These are phyloP conservation scores for Kodamaea fungicola DNA, from an alignment of 1,139 yeast species.

Conservation along the genomic window DNA sequence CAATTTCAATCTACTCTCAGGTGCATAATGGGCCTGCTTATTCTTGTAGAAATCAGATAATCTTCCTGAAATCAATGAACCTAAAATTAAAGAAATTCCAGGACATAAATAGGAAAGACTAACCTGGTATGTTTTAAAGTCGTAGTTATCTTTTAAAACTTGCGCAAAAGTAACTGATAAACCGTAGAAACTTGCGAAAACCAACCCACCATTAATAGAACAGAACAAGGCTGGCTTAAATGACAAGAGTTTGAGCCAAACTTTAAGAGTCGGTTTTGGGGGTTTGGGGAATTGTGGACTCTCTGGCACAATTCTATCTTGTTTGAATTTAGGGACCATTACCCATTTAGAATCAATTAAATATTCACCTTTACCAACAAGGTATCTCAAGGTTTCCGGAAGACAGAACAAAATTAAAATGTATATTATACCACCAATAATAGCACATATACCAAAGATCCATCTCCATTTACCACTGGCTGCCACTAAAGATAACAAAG, in stretches of 20 bases:
- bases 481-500: slow-evolving; percentile 41
- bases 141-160: slow-evolving; percentile 34
- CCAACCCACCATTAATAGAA: slow-evolving; percentile 47
- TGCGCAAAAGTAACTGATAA: slow-evolving; percentile 50
- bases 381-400: slow-evolving; percentile 54
- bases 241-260: slow-evolving; percentile 33
- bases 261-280: slow-evolving; percentile 42
- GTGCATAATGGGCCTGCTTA: slow-evolving; percentile 28
- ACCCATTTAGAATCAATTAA: slow-evolving; percentile 18
- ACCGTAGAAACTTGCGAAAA: slow-evolving; percentile 56
- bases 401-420: slow-evolving; percentile 37
- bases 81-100: slow-evolving; percentile 47
- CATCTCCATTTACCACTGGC: slow-evolving; percentile 48
- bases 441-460: slow-evolving; percentile 52
- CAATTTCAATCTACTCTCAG: slow-evolving; percentile 46
- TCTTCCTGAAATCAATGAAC: slow-evolving; percentile 51
- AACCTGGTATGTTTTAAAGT: slow-evolving; percentile 30
- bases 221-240: slow-evolving; percentile 47
- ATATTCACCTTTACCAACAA: slow-evolving; percentile 51
- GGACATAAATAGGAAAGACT: slow-evolving; percentile 55
- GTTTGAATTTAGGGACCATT: slow-evolving; percentile 27
- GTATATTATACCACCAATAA: slow-evolving; percentile 40
- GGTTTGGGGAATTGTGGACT: slow-evolving; percentile 39
- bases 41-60: slow-evolving; percentile 41
- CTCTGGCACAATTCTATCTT: slow-evolving; percentile 23